A percentile compares a stretch with the other conserved stretches of the same genome.
These are phyloP conservation scores for Leucaena leucocephala DNA, from an alignment of 306 rosid species.

Conservation along the genomic window DNA sequence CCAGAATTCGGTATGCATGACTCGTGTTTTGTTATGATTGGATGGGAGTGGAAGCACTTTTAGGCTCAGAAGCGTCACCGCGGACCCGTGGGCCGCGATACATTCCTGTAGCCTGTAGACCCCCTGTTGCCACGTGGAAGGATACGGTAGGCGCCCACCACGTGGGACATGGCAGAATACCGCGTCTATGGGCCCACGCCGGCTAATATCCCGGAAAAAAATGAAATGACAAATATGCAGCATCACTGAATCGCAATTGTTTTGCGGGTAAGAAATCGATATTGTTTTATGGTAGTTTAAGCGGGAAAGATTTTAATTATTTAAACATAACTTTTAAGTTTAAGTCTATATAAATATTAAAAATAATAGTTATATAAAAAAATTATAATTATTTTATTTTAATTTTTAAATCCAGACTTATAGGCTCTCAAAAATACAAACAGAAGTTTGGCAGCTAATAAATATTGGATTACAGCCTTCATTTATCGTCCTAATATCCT, in stretches of 20 bases:
- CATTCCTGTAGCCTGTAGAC: background rate
- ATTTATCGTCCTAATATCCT: background rate
- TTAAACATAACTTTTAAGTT: too few species aligned
- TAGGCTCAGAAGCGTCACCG: background rate
- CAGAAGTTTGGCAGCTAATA: background rate
- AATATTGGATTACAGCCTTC: background rate
- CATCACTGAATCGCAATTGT: too few species aligned
- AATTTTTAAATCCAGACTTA: background rate
- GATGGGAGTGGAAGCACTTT: background rate
- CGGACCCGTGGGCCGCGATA: constrained; percentile 37
- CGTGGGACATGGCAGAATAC: background rate
- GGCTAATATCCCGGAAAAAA: too few species aligned
- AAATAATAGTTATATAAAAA: too few species aligned
- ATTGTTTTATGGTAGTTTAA: too few species aligned
- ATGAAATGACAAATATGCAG: too few species aligned
- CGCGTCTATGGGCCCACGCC: background rate
- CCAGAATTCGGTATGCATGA: rapidly evolving
- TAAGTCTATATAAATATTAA: too few species aligned
- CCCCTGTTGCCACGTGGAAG: background rate
- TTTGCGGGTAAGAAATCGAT: too few species aligned
- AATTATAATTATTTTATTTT: background rate
- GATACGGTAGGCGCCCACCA: background rate
- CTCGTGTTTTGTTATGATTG: background rate
- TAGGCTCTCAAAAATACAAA: background rate
- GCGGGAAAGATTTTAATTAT: too few species aligned